Percentiles rank a stretch among this genome's conserved stretches.
Evolutionary conservation across 2,329 filamentous ascomycete genomes (phyloP).

Genomic region (Rutstroemia sp.): DNA sequence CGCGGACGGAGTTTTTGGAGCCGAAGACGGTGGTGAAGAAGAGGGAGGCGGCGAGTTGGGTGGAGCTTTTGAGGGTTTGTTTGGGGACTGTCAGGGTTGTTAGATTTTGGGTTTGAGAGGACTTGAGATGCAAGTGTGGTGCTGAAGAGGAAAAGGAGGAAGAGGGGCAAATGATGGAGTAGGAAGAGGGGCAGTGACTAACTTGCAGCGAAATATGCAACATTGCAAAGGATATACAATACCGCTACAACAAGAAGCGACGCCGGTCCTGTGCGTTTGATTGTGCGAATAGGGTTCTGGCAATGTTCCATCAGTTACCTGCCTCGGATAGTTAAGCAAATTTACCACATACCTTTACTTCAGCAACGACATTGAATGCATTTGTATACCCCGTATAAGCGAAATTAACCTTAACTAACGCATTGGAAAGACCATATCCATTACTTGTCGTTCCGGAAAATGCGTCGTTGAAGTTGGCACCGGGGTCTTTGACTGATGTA

Average conservation of each 20-base stretch:
- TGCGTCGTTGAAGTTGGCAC: slow-evolving; percentile 45
- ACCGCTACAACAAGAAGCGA: slow-evolving; percentile 45
- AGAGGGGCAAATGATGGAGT: background rate
- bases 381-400: slow-evolving; percentile 52
- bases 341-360: slow-evolving; percentile 39
- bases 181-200: background rate
- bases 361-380: slow-evolving; percentile 55
- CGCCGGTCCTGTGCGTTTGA: slow-evolving; percentile 42
- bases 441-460: slow-evolving; percentile 42
- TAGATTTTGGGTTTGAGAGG: background rate
- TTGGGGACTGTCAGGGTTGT: slow-evolving; percentile 36
- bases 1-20: slow-evolving; percentile 35
- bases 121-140: no score
- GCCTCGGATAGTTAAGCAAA: background rate
- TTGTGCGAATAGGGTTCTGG: slow-evolving; percentile 48
- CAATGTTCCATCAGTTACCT: background rate
- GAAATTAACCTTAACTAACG: slow-evolving; percentile 52
- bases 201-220: slow-evolving; percentile 53
- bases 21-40: slow-evolving; percentile 48
- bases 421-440: slow-evolving; percentile 47
- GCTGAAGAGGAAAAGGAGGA: background rate
- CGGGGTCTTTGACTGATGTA: slow-evolving; percentile 41
- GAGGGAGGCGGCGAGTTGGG: slow-evolving; percentile 34
- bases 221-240: slow-evolving; percentile 51
- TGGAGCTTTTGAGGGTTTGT: slow-evolving; percentile 43